A percentile compares a stretch with the other conserved stretches of the same genome.
These are phyloP conservation scores for Canna indica DNA, from an alignment of 176 grass and related monocot species.

Conservation along the genomic window DNA sequence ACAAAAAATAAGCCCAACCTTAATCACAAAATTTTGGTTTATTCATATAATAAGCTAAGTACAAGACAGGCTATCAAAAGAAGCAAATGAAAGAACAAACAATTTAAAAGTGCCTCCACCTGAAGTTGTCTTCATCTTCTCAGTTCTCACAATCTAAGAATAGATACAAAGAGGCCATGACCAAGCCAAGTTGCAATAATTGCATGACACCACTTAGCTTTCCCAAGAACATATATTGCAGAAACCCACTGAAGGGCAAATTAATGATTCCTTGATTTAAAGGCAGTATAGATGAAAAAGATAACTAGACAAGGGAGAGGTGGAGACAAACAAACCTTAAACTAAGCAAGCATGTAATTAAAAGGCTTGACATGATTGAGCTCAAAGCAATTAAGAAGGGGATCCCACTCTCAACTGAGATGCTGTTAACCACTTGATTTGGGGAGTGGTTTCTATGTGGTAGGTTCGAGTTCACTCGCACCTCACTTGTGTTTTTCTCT, in stretches of 20 bases:
- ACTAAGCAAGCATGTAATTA: background rate
- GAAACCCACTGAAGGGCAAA: background rate
- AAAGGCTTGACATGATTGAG: background rate
- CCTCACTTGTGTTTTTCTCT: too few relatives aligned
- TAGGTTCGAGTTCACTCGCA: too few relatives aligned
- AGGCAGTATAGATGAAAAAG: background rate
- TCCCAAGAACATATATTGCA: background rate
- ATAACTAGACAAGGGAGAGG: too few relatives aligned
- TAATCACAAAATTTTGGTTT: too few relatives aligned
- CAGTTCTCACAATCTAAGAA: background rate
- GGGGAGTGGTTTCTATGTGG: too few relatives aligned
- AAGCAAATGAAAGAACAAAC: too few relatives aligned
- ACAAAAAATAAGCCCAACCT: too few relatives aligned
- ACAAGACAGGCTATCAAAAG: background rate
- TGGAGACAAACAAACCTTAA: constrained; percentile 5
- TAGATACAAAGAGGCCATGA: background rate
- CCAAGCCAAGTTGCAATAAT: background rate
- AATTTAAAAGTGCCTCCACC: too few relatives aligned
- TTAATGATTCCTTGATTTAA: background rate
- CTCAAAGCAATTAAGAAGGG: background rate
- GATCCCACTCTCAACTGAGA: background rate
- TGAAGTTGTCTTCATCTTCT: background rate
- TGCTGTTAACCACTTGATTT: background rate
- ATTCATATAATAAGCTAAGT: background rate
- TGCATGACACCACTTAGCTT: background rate